A percentile compares a stretch with the other conserved stretches of the same genome.
These are phyloP conservation scores for cucumber (Cucumis sativus) DNA, from an alignment of 306 rosid species.

Conservation along the genomic window DNA sequence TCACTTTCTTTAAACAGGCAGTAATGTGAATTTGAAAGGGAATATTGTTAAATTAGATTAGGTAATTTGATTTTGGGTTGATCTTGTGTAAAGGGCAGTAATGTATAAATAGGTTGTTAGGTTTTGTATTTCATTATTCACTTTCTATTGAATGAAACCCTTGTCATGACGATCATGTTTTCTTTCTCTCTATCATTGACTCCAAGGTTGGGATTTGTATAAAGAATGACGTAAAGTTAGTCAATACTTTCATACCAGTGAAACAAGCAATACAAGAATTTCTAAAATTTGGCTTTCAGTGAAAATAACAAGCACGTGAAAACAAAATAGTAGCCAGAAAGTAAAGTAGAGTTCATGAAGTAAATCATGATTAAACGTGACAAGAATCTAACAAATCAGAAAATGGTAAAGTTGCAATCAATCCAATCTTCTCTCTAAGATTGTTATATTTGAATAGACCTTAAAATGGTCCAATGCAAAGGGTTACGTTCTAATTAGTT, in stretches of 20 bases:
- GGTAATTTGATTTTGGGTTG: no score
- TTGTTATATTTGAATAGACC: background rate
- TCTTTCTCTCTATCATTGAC: background rate
- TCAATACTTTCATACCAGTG: no score
- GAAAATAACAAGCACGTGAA: background rate
- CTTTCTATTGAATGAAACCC: no score
- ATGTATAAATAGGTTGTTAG: no score
- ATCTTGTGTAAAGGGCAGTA: no score
- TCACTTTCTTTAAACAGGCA: no score
- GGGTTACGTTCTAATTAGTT: background rate
- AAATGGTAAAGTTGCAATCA: background rate
- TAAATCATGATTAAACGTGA: background rate
- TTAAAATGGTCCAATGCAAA: background rate
- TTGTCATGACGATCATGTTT: no score
- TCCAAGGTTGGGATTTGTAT: background rate
- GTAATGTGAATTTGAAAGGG: no score
- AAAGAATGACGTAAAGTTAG: background rate
- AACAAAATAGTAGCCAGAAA: background rate
- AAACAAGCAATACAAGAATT: background rate
- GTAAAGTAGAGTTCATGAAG: background rate
- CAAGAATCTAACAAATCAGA: background rate
- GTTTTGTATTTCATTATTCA: no score
- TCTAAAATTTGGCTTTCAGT: background rate
- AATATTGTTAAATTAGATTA: no score
- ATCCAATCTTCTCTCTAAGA: background rate